Evolutionary conservation across 2,329 filamentous ascomycete genomes (phyloP), one percentile per base, ranked within the genome.

Genomic region (Domatiomyces catenatus): DNA sequence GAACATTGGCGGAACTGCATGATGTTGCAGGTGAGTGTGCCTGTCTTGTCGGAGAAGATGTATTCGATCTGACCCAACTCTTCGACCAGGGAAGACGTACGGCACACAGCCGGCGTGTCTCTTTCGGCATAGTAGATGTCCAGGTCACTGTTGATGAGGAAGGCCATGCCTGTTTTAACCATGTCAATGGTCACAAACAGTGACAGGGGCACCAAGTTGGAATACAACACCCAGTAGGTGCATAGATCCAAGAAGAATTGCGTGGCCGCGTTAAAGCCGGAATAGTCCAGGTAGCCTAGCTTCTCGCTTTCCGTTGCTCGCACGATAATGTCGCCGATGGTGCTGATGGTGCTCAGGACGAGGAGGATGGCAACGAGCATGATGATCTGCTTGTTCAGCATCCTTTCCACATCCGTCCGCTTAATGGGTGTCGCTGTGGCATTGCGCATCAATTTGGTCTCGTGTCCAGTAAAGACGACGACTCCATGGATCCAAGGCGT

Each of bases 381-480:
- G 57, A 98, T 72, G 62, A 98, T 94, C 55, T 96, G 84, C 61
- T 82, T 79, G 67, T 98, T 98, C 59, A 98, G 84, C 72, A 93
- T 85, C 55, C 83, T 80, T 69, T 98, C 92, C 5, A 98, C 90
- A 59, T 89, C 90, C 36, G 92, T 98, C 51, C 90, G 84, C 72
- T 98, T 98, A 71, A 98, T 98, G 5, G 92, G 93, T 1, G 92
- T 84, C 3, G 90, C 90, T 2, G 90, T 98, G 17, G 92, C 93
- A 65, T 98, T 98, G 59, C 92, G 83, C 92, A 98, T 96, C 56
- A 98, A 76, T 69, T 98, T 98, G 5, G 92, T 96, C 70, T 98
- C 92, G 67, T 98, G 92, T 48, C 92, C 92, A 2, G 87, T 94
- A 62, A 96, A 98, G 15, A 98, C 90, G 50, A 98, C 92, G 17